phyloP scores from a whole-genome alignment of 139 green algal species.

The Auxenochlorella protothecoides region DNA sequence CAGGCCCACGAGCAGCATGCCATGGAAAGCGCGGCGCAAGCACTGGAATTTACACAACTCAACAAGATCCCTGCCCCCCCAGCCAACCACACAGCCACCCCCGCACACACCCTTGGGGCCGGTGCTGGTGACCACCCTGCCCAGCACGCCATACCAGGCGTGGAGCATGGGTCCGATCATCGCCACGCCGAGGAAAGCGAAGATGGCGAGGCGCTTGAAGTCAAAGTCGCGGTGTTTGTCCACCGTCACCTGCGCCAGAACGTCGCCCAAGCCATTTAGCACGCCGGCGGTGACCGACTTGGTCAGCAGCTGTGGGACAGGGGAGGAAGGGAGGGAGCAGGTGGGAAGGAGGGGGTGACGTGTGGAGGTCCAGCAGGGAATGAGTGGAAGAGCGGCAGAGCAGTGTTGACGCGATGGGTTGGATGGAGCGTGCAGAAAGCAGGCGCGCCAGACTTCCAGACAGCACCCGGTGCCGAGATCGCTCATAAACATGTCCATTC shows the following conservation, averaged over 20 bases:
- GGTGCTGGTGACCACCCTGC: slow-evolving; percentile 39
- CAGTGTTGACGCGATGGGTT: no score
- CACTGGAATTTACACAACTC: no score
- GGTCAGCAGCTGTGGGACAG: slow-evolving; percentile 42
- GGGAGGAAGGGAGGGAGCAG: not conserved
- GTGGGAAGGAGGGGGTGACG: not conserved
- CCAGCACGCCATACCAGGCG: slow-evolving; percentile 70
- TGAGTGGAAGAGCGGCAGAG: no score
- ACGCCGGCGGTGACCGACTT: slow-evolving; percentile 68
- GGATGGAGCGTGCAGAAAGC: no score
- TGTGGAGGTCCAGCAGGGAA: no score
- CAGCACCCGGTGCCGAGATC: no score
- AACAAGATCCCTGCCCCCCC: not conserved
- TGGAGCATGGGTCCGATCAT: slow-evolving; percentile 74
- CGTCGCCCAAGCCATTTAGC: slow-evolving; percentile 77
- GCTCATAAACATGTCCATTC: no score
- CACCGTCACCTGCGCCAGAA: slow-evolving; percentile 63
- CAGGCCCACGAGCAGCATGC: no score
- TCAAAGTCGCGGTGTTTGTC: slow-evolving; percentile 46
- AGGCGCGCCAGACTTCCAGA: no score
- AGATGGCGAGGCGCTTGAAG: slow-evolving; percentile 47
- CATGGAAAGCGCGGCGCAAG: not conserved
- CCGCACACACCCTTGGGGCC: slow-evolving; percentile 30
- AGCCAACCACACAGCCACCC: not conserved
- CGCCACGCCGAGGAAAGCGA: slow-evolving; percentile 53